Percentiles rank a stretch among this genome's conserved stretches.
These are phyloP conservation scores for Teratosphaeria epicoccoides DNA, from an alignment of 2,329 filamentous ascomycete genomes.

Conservation along the genomic window DNA sequence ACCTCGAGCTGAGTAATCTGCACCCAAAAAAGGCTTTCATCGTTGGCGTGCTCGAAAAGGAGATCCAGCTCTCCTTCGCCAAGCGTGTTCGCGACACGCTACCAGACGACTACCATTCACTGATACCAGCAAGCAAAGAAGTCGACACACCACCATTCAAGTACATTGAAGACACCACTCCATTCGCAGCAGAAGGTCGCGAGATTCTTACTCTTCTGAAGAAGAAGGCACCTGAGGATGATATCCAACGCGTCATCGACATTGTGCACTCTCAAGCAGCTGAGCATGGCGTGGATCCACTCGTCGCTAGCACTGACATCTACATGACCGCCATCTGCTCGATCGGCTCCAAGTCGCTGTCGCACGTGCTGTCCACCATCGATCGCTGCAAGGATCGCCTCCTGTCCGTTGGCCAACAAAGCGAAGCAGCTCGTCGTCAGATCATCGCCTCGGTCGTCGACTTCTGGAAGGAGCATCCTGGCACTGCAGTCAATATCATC, in stretches of 20 bases:
- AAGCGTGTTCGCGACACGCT: slow-evolving; percentile 92
- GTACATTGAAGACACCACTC: slow-evolving; percentile 62
- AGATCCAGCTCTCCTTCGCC: slow-evolving; percentile 91
- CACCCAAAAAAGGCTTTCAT: slow-evolving; percentile 93
- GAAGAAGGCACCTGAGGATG: slow-evolving; percentile 74
- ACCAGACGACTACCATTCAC: slow-evolving; percentile 65
- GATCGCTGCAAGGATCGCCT: slow-evolving; percentile 88
- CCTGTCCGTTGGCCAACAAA: slow-evolving; percentile 63
- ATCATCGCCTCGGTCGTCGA: slow-evolving; percentile 83
- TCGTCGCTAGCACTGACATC: slow-evolving; percentile 81
- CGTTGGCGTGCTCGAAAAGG: slow-evolving; percentile 80
- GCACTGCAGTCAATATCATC: slow-evolving; percentile 81
- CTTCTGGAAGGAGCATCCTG: slow-evolving; percentile 89
- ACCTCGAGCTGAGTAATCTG: slow-evolving; percentile 63
- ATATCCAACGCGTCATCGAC: slow-evolving; percentile 72
- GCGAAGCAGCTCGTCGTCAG: slow-evolving; percentile 67
- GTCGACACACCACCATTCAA: slow-evolving; percentile 96
- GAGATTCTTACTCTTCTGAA: slow-evolving; percentile 69
- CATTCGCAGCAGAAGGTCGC: slow-evolving; percentile 74
- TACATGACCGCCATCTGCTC: slow-evolving; percentile 90
- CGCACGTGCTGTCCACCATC: slow-evolving; percentile 89
- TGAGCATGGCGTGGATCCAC: slow-evolving; percentile 61
- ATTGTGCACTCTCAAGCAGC: slow-evolving; percentile 70
- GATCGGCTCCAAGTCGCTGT: slow-evolving; percentile 89
- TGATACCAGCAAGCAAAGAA: slow-evolving; percentile 81